These are phyloP conservation scores for Triticum dicoccoides DNA, from an alignment of 176 grass and related monocot species.

Conservation along the genomic window DNA sequence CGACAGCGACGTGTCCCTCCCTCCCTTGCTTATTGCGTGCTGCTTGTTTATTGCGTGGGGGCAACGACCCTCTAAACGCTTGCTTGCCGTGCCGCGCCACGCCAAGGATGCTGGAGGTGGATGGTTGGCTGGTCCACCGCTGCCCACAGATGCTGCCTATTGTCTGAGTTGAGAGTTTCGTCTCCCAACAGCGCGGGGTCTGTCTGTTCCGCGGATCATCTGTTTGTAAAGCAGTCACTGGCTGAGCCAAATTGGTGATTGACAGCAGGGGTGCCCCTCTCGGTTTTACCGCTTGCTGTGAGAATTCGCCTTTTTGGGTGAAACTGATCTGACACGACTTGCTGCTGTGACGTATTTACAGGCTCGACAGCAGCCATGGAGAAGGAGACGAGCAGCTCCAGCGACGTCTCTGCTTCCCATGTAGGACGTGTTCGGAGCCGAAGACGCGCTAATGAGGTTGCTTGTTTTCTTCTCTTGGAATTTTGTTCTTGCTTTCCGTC, in stretches of 20 bases:
- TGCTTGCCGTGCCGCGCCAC: not conserved
- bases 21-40: not conserved
- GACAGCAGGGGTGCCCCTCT: not conserved
- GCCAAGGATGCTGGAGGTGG: not conserved
- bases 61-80: not conserved
- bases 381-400: constrained; percentile 35
- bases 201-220: not conserved
- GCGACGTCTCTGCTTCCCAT: constrained; percentile 31
- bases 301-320: not conserved
- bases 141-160: not conserved
- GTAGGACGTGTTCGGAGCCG: constrained; percentile 47
- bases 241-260: not conserved
- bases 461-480: not conserved
- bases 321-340: not conserved
- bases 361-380: constrained; percentile 41
- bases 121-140: too few species aligned
- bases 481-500: not conserved
- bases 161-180: not conserved
- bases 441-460: constrained; percentile 41
- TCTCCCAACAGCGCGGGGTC: too few species aligned
- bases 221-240: not conserved
- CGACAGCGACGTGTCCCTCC: constrained; percentile 21
- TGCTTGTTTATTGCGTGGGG: constrained; percentile 19
- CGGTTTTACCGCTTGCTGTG: not conserved
- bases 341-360: not conserved